Percentiles rank a stretch among this genome's conserved stretches.
phyloP scores from a whole-genome alignment of 2,329 filamentous ascomycete species.

The Pseudogymnoascus sp. region DNA sequence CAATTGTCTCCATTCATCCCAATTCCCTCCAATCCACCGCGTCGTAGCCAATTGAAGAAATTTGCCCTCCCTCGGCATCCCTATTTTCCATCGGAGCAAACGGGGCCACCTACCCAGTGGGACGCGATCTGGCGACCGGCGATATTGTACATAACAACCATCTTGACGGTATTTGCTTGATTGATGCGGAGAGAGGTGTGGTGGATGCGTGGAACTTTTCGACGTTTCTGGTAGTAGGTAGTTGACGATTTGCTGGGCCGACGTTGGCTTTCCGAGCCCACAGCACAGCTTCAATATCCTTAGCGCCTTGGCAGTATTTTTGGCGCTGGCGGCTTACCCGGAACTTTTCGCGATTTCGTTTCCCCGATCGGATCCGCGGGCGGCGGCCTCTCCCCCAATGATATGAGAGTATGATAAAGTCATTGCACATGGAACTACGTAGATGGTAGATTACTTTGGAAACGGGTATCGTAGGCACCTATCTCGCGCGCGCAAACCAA shows the following conservation, averaged over 20 bases:
- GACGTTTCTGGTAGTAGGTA: not conserved
- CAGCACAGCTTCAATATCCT: conserved; percentile 8
- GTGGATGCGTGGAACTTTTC: conserved; percentile 4
- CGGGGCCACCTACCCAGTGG: conserved; percentile 8
- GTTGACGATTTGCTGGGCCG: not conserved
- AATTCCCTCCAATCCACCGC: not conserved
- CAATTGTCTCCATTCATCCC: not conserved
- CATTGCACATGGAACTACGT: not conserved
- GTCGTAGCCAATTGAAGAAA: not conserved
- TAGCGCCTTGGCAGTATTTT: conserved; percentile 8
- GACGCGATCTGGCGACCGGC: conserved; percentile 10
- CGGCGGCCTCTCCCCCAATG: not conserved
- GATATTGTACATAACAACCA: conserved; percentile 9
- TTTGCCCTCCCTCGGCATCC: not conserved
- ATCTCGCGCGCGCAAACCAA: not conserved
- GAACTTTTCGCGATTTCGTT: conserved; percentile 8
- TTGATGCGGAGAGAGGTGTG: not conserved
- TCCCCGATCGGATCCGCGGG: not conserved
- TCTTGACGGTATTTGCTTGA: conserved; percentile 7
- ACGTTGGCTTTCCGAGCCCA: conserved; percentile 4
- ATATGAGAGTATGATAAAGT: not conserved
- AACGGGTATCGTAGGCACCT: not conserved
- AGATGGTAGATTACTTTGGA: not conserved
- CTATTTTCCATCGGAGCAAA: not conserved
- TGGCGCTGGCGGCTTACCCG: not conserved